phyloP scores from a whole-genome alignment of 805 yeast genomes.

The Kluyveromyces starmeri region DNA sequence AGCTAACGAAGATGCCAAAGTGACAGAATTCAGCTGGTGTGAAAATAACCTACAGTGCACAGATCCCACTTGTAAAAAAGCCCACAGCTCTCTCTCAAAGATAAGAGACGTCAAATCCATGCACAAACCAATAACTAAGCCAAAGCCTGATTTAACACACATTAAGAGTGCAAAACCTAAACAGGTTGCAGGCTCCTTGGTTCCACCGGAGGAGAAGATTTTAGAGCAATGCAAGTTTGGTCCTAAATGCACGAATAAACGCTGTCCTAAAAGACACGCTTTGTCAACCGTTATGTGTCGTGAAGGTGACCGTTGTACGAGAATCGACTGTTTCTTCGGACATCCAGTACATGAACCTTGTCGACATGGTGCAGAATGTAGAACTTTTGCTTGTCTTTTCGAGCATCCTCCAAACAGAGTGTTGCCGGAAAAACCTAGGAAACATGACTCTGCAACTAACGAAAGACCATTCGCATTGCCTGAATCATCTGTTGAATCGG shows the following conservation, averaged over 20 bases:
- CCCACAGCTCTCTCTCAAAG: slow-evolving; percentile 73
- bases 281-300: slow-evolving; percentile 65
- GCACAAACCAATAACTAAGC: slow-evolving; percentile 11
- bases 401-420: slow-evolving; percentile 76
- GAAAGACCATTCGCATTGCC: slow-evolving; percentile 71
- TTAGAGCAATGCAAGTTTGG: slow-evolving; percentile 83
- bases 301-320: slow-evolving; percentile 67
- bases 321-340: slow-evolving; percentile 72
- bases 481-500: slow-evolving; percentile 46
- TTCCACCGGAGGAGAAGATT: slow-evolving; percentile 37
- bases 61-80: slow-evolving; percentile 54
- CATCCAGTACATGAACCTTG: slow-evolving; percentile 79
- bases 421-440: slow-evolving; percentile 19
- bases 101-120: slow-evolving; percentile 31
- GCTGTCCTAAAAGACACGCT: slow-evolving; percentile 83
- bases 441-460: slow-evolving; percentile 34
- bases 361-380: slow-evolving; percentile 70
- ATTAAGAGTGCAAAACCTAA: slow-evolving; percentile 9
- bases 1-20: slow-evolving; percentile 64
- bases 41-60: slow-evolving; percentile 55
- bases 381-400: slow-evolving; percentile 60
- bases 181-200: not conserved
- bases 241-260: slow-evolving; percentile 60
- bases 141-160: not conserved
- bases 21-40: slow-evolving; percentile 68